Conservation (phyloP, 2,329 filamentous ascomycete species). For the Rutstroemia sp. region DNA sequence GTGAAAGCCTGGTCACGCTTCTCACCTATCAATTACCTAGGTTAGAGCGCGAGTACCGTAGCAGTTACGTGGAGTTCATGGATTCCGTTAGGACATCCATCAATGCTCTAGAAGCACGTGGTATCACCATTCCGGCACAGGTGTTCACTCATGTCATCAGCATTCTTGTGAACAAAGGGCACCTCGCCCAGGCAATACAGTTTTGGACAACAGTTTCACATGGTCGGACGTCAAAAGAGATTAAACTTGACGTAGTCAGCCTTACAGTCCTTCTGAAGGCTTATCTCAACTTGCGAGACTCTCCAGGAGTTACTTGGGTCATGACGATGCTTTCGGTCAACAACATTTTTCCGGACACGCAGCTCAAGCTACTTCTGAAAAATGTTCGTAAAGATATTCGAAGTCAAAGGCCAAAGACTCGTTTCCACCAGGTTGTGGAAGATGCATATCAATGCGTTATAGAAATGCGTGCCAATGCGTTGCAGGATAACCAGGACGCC, state of each 20-base stretch:
- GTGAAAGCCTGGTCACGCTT: conserved; percentile 16
- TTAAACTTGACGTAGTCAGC: conserved; percentile 15
- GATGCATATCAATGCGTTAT: conserved; percentile 10
- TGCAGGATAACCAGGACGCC: conserved; percentile 9
- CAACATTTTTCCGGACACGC: conserved; percentile 19
- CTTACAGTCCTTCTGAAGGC: conserved; percentile 25
- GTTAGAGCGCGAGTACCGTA: neutral
- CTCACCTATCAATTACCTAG: conserved; percentile 22
- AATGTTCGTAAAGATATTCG: neutral
- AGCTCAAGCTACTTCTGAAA: conserved; percentile 17
- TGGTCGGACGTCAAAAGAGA: conserved; percentile 9
- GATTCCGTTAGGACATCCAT: conserved; percentile 14
- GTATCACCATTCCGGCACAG: conserved; percentile 16
- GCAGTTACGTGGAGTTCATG: conserved; percentile 1
- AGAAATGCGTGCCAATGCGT: conserved; percentile 10
- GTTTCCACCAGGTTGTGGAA: conserved; percentile 12
- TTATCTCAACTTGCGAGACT: conserved; percentile 21
- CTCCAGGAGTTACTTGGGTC: conserved; percentile 23
- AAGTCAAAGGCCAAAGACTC: neutral
- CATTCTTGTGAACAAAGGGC: conserved; percentile 17
- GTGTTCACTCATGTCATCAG: conserved; percentile 24
- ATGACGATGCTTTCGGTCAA: conserved; percentile 18
- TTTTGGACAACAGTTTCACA: conserved; percentile 24
- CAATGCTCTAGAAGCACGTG: conserved; percentile 15
- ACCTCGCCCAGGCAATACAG: conserved; percentile 18